Conservation (phyloP, 2,329 filamentous ascomycete species). For the Trichophyton verrucosum region DNA sequence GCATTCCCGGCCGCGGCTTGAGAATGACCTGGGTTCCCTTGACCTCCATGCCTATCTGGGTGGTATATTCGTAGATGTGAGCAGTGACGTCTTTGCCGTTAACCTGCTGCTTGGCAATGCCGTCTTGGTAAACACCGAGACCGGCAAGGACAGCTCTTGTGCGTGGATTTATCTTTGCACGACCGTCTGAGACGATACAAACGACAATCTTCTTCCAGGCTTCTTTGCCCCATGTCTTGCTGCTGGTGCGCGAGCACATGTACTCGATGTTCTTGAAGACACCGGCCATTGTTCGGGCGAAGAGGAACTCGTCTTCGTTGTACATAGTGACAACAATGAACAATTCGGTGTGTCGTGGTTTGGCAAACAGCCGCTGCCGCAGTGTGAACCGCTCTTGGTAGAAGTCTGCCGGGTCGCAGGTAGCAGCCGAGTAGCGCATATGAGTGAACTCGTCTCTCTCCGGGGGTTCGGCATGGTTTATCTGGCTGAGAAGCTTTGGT, state of each 20-base stretch:
- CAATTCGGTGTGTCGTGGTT: conserved; percentile 81
- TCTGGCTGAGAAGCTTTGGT: conserved; percentile 71
- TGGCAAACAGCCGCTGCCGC: conserved; percentile 82
- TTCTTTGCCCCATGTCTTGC: conserved; percentile 96
- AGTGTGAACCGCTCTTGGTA: conserved; percentile 82
- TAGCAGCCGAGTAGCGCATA: conserved; percentile 84
- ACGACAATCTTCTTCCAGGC: conserved; percentile 99
- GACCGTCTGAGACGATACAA: conserved; percentile 90
- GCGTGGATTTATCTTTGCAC: conserved; percentile 88
- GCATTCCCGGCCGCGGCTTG: conserved; percentile 68
- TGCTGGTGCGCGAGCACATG: conserved; percentile 87
- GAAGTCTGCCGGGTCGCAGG: conserved; percentile 82
- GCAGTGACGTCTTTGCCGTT: conserved; percentile 93
- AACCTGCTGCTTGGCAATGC: conserved; percentile 96
- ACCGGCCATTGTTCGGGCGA: conserved; percentile 88
- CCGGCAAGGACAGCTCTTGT: conserved; percentile 81
- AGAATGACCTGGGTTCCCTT: conserved; percentile 81
- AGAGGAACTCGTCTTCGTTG: conserved; percentile 94
- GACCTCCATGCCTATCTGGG: conserved; percentile 58
- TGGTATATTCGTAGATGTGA: conserved; percentile 76
- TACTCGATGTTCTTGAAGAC: conserved; percentile 98
- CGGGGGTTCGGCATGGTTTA: conserved; percentile 64
- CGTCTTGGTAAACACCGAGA: conserved; percentile 95
- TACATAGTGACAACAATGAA: conserved; percentile 99
- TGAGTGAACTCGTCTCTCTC: conserved; percentile 72